These are phyloP conservation scores for Pyrus betulifolia DNA, from an alignment of 306 rosid species.

Conservation along the genomic window DNA sequence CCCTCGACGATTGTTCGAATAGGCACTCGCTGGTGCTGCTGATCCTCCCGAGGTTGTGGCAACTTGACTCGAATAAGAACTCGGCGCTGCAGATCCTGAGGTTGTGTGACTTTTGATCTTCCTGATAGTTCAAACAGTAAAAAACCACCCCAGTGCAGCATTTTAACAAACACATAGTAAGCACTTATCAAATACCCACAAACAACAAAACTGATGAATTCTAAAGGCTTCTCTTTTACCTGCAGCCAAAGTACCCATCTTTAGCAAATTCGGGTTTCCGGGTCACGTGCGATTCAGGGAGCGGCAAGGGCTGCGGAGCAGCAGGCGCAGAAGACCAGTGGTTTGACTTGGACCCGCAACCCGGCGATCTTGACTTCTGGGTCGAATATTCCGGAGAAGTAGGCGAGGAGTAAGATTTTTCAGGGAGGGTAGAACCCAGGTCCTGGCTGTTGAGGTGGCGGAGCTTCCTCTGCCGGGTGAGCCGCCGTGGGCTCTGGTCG, in stretches of 20 bases:
- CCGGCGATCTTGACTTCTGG: conserved; percentile 15
- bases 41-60: conserved; percentile 3
- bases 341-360: conserved; percentile 4
- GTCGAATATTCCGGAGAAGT: conserved; percentile 36
- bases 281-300: conserved; percentile 37
- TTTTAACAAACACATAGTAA: background rate
- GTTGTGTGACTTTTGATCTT: conserved; percentile 27
- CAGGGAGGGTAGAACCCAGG: conserved; percentile 16
- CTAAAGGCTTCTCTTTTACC: conserved; percentile 27
- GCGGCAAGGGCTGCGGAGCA: conserved; percentile 58
- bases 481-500: conserved; percentile 34
- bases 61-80: conserved; percentile 18
- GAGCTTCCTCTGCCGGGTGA: conserved; percentile 63
- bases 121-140: conserved; percentile 29
- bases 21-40: conserved; percentile 1
- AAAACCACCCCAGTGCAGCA: background rate
- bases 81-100: background rate
- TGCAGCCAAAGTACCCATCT: conserved; percentile 3
- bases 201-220: background rate
- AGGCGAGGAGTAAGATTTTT: conserved; percentile 28
- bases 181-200: background rate
- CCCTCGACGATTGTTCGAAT: conserved; percentile 25
- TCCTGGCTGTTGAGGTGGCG: conserved; percentile 38
- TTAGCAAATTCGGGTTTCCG: conserved; percentile 28
- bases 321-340: conserved; percentile 34